Conservation (phyloP, 176 grass and related monocot genomes). For the Musa schizocarpa region DNA sequence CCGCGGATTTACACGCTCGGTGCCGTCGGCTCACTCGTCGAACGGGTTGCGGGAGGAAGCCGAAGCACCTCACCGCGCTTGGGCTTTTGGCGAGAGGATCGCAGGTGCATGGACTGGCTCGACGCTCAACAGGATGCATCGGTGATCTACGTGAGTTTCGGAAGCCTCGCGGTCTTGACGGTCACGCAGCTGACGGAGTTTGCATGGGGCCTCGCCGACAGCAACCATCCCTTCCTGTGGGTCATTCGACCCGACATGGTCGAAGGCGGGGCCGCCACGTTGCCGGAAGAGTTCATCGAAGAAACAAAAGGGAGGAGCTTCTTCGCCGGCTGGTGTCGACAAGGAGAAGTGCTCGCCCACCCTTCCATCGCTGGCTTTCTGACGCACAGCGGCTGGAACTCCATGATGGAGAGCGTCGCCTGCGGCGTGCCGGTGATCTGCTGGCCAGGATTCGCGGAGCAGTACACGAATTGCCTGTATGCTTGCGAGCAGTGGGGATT, state of each 20-base stretch:
- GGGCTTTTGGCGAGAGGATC: constrained; percentile 4
- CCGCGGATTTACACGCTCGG: constrained; percentile 11
- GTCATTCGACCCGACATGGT: constrained; percentile 5
- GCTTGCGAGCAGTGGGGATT: constrained; percentile 1
- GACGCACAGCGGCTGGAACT: constrained; percentile 12
- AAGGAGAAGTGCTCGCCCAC: not conserved
- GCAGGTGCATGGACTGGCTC: not conserved
- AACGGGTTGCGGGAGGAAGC: not conserved
- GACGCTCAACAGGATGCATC: not conserved
- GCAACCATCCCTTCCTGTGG: constrained; percentile 8
- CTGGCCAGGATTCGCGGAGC: constrained; percentile 8
- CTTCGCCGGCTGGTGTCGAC: not conserved
- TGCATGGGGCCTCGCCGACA: constrained; percentile 11
- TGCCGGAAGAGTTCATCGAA: not conserved
- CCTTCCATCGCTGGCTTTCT: not conserved
- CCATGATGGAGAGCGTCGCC: constrained; percentile 6
- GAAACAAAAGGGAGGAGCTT: constrained; percentile 6
- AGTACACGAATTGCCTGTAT: constrained; percentile 1
- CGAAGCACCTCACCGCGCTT: not conserved
- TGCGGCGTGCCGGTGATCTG: constrained; percentile 2
- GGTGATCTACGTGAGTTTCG: constrained; percentile 12
- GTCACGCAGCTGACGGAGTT: constrained; percentile 5
- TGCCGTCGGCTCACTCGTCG: not conserved
- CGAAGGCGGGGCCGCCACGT: not conserved
- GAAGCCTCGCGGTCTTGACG: constrained; percentile 10